Base-by-base conservation (phyloP, 768 basidiomycete genomes). In the Podaxis sp. region DNA sequence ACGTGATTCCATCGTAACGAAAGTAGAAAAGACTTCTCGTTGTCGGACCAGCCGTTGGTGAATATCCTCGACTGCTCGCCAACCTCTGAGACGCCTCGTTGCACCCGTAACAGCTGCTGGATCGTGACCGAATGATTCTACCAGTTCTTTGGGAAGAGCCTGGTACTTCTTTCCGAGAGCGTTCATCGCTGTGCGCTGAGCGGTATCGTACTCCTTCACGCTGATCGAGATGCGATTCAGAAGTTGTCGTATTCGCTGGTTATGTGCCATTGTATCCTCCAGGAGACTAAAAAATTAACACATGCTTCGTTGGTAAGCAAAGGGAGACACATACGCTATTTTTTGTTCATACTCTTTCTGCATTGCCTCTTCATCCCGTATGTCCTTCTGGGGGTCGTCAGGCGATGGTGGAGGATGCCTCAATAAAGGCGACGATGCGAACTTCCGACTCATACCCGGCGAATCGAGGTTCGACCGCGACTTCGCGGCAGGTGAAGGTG, bases 21-120 rank as follows among this genome's bases (percentile, higher is more conserved):
- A 88, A n/a, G 73, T 71, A 24, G 71, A 66, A 60, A 87, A 82
- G 30, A 81, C 75, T 55, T 83, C 77, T 38, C 86, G 85, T 70
- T 93, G 91, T 36, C 82, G 83, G 24, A 75, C 61, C 20, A 92
- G 75, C 46, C 89, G 86, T 28, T 78, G 69, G 68, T 90, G 80
- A 58, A 91, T 89, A 62, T 93, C 89, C 62, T 93, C 91, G 15
- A 91, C 88, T 1, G 87, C 89, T 64, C 81, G 78, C 87, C 88
- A 93, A 10, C 90, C 84, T 56, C 75, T 77, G 30, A 81, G 78
- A 48, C 82, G 78, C 52, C 87, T 82, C 0, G 90, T 90, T 5
- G 82, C 75, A 17, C 88, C 82, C 2, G 85, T 89, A 20, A 91
- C 86, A n/a, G 87, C 85, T 2, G 89, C 84, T 53, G 91, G 91